Evolutionary conservation across 2,329 filamentous ascomycete species (phyloP).

Genomic region (Penicillium sp.): DNA sequence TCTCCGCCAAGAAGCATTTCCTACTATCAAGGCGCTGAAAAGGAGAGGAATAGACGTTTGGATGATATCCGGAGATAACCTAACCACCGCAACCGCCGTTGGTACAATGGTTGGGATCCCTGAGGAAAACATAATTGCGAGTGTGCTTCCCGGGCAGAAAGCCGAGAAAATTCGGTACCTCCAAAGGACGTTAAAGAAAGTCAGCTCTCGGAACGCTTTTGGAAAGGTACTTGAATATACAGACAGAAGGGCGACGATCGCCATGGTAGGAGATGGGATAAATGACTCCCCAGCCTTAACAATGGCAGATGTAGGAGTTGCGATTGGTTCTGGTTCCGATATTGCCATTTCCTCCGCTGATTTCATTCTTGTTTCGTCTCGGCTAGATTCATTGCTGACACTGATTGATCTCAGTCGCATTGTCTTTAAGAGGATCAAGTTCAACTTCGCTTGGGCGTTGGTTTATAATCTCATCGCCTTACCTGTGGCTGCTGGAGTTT

Average conservation of each 20-base stretch:
- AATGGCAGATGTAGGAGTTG: conserved; percentile 74
- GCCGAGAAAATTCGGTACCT: conserved; percentile 14
- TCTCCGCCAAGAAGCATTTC: conserved; percentile 1
- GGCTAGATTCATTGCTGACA: conserved; percentile 65
- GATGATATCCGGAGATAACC: conserved; percentile 13
- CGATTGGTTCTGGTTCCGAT: conserved; percentile 72
- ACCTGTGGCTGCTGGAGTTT: conserved; percentile 72
- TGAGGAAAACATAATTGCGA: conserved; percentile 8
- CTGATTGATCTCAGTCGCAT: conserved; percentile 65
- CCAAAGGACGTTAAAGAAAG: conserved; percentile 10
- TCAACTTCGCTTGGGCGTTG: conserved; percentile 80
- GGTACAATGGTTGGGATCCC: conserved; percentile 8
- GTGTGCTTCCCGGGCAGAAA: conserved; percentile 8
- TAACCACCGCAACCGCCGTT: conserved; percentile 6
- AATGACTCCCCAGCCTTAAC: conserved; percentile 77
- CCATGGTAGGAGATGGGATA: conserved; percentile 82
- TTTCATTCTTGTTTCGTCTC: conserved; percentile 72
- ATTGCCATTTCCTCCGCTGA: conserved; percentile 73
- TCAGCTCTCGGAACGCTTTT: conserved; percentile 1
- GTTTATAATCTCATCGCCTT: conserved; percentile 74
- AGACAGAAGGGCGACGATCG: conserved; percentile 51
- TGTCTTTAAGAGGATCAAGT: conserved; percentile 71
- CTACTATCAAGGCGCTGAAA: conserved; percentile 2
- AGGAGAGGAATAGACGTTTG: conserved; percentile 6
- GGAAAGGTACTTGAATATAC: not conserved